Base-by-base conservation (phyloP, 441 rosid genomes). In the Geranium incanum region DNA sequence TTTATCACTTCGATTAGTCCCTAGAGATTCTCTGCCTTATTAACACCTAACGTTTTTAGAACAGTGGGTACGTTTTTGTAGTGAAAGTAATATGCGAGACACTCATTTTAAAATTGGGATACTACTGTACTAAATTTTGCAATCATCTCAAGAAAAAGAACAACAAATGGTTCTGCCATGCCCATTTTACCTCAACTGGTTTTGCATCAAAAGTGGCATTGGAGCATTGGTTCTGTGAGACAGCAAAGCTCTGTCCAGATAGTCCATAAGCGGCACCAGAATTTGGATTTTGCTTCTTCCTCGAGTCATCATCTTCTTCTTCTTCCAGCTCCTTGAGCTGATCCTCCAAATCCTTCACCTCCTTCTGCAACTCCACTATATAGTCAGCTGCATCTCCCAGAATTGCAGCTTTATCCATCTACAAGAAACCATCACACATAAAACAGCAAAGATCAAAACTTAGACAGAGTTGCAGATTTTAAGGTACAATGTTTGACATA, bases 321-420 rank as follows among this genome's bases (percentile, higher is more conserved):
- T 83, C 85, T 72, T 83, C 85, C 55, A 77, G 72, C 71, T 80
- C 70, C 76, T 59, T 78, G 45, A 89, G 85, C 78, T 93, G 94
- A 68, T 84, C 85, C 70, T 81, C 71, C 43, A 93, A 86, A 62
- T 78, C 77, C 82, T 80, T 82, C 71, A 74, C 71, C 82, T 89
- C 79, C 39, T 66, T 69, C 63, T 77, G 39, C 78, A 91, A 75
- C 78, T 88, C 83, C 9, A 48, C 76, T 52, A 93, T 86, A 78
- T 86, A 93, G 18, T 88, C 86, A 37, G 84, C 75, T n/a, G 95
- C 95, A 82, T 93, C 98, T 36, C 82, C 78, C 6, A 91, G 72
- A 67, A 79, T 88, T 73, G 96, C 75, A 70, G 77, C 79, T 81
- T 72, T 87, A 74, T 87, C 88, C 97, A 93, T 89, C 98, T 93